Conservation (phyloP, 192 early-diverging fungal genomes). For the Chytriomyces hyalinus region DNA sequence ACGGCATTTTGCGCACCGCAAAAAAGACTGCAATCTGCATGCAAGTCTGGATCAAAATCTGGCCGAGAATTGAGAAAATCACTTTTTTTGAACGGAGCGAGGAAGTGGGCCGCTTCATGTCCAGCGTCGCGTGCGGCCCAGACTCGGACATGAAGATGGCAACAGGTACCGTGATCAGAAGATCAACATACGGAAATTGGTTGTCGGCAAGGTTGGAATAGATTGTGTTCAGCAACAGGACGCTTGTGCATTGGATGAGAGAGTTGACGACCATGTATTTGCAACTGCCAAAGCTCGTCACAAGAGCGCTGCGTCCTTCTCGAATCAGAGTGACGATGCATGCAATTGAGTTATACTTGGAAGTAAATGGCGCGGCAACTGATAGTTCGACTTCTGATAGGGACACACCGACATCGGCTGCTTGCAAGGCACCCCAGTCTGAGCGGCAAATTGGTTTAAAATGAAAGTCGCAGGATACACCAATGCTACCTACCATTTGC, state of each 20-base stretch:
- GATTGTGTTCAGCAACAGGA: constrained; percentile 88
- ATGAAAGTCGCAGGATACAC: neutral
- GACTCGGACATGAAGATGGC: constrained; percentile 86
- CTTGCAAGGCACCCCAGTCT: constrained; percentile 92
- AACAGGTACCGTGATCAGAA: constrained; percentile 74
- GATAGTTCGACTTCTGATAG: constrained; percentile 97
- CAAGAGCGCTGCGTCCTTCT: constrained; percentile 94
- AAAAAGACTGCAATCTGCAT: constrained; percentile 81
- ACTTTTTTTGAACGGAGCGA: constrained; percentile 89
- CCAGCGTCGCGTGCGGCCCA: constrained; percentile 73
- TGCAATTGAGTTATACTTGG: constrained; percentile 82
- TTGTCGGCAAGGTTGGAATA: constrained; percentile 90
- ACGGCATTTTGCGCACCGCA: constrained; percentile 73
- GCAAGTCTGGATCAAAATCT: constrained; percentile 79
- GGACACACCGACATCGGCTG: constrained; percentile 94
- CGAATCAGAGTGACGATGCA: constrained; percentile 89
- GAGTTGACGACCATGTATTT: constrained; percentile 99
- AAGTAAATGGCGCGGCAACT: constrained; percentile 98
- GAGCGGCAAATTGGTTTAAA: neutral
- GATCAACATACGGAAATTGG: constrained; percentile 89
- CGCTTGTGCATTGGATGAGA: constrained; percentile 95
- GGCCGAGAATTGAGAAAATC: constrained; percentile 86
- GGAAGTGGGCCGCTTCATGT: constrained; percentile 85
- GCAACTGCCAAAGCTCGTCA: constrained; percentile 98
- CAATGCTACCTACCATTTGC: constrained; percentile 71